phyloP scores from a whole-genome alignment of 768 basidiomycete genomes.

The Tubosaeta sp. region DNA sequence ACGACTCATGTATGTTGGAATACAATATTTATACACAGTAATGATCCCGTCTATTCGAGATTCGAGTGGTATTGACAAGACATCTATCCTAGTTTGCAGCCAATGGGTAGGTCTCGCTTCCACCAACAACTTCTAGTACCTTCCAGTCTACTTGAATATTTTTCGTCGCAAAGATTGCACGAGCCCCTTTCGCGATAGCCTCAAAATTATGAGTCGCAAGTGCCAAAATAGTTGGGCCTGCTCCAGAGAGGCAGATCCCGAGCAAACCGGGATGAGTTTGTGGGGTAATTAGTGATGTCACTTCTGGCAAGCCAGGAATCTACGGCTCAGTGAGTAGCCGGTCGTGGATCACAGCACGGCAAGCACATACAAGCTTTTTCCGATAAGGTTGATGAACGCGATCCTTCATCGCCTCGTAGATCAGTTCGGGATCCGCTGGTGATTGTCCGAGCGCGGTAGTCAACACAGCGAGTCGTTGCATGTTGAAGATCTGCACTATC shows the following conservation, averaged over 20 bases:
- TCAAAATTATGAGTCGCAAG: slow-evolving; percentile 85
- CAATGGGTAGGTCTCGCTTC: slow-evolving; percentile 26
- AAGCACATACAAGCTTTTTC: slow-evolving; percentile 63
- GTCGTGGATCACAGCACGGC: not conserved
- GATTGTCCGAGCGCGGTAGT: slow-evolving; percentile 89
- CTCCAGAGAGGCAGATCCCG: slow-evolving; percentile 96
- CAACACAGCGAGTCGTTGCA: slow-evolving; percentile 92
- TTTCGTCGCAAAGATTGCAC: slow-evolving; percentile 63
- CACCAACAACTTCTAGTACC: slow-evolving; percentile 63
- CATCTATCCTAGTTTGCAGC: slow-evolving; percentile 11
- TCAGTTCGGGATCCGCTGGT: slow-evolving; percentile 93
- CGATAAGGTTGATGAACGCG: slow-evolving; percentile 97
- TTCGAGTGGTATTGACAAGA: not conserved
- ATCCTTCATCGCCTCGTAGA: slow-evolving; percentile 99
- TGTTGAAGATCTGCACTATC: slow-evolving; percentile 82
- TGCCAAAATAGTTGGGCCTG: slow-evolving; percentile 95
- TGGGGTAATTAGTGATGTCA: slow-evolving; percentile 86
- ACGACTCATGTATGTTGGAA: slow-evolving; percentile 13
- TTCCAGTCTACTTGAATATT: slow-evolving; percentile 89
- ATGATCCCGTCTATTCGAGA: slow-evolving; percentile 4
- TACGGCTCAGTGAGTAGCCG: slow-evolving; percentile 26
- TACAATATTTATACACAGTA: slow-evolving; percentile 14
- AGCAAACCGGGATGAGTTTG: slow-evolving; percentile 88
- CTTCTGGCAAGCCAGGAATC: slow-evolving; percentile 95
- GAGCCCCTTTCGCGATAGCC: slow-evolving; percentile 77